phyloP scores from a whole-genome alignment of 2,329 filamentous ascomycete genomes.

The Ceratocystiopsis minuta region DNA sequence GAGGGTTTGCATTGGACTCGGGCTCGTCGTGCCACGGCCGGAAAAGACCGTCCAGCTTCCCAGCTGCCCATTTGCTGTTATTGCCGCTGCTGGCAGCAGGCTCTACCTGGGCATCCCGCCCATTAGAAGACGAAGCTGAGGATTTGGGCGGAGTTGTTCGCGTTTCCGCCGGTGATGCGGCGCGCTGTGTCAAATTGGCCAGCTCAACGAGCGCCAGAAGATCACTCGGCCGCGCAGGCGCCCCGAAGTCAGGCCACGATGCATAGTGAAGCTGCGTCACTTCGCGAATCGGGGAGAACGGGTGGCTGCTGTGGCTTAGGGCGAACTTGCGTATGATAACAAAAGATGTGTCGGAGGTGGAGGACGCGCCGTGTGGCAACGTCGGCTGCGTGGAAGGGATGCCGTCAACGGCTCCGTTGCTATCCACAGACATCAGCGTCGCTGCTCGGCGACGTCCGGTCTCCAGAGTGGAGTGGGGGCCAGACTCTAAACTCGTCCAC shows the following conservation, averaged over 20 bases:
- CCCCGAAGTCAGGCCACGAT: slow-evolving; percentile 94
- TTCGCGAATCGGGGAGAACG: slow-evolving; percentile 75
- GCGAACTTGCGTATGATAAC: slow-evolving; percentile 79
- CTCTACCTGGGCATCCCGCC: background rate
- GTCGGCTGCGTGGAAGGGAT: no score
- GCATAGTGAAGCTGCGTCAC: slow-evolving; percentile 90
- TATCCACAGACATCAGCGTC: slow-evolving; percentile 23
- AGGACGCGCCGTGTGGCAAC: no score
- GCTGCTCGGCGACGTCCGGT: slow-evolving; percentile 2
- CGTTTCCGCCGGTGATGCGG: slow-evolving; percentile 13
- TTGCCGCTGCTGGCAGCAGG: no score
- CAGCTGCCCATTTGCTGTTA: background rate
- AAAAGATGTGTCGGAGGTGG: slow-evolving; percentile 40
- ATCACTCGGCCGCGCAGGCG: slow-evolving; percentile 74
- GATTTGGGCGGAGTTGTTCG: background rate
- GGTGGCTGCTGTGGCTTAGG: slow-evolving; percentile 55
- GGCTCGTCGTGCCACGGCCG: slow-evolving; percentile 40
- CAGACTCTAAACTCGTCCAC: no score
- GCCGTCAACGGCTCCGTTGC: no score
- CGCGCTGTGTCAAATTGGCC: slow-evolving; percentile 55
- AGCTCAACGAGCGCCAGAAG: slow-evolving; percentile 80
- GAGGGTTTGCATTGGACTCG: slow-evolving; percentile 28
- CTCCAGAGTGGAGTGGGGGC: background rate
- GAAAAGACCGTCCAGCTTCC: slow-evolving; percentile 11
- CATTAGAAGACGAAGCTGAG: no score